Evolutionary conservation across 768 basidiomycete species (phyloP).

Genomic region (Podaxis sp.): DNA sequence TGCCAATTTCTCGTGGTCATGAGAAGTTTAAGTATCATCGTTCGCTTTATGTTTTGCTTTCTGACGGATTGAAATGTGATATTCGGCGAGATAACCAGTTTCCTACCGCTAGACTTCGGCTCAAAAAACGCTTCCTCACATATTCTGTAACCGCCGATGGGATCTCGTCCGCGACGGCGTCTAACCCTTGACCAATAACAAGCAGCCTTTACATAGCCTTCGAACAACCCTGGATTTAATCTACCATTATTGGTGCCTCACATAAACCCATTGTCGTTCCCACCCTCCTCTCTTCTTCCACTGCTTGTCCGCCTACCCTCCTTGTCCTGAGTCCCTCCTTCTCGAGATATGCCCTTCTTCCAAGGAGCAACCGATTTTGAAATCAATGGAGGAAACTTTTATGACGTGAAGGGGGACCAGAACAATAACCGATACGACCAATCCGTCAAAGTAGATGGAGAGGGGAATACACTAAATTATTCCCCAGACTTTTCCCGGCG

Average conservation of each 20-base stretch:
- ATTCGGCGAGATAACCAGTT: too few relatives aligned
- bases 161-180: neutral
- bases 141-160: neutral
- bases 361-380: constrained; percentile 8
- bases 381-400: neutral
- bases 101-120: too few relatives aligned
- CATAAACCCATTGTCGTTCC: neutral
- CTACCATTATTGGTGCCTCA: neutral
- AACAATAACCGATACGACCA: neutral
- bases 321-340: neutral
- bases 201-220: neutral
- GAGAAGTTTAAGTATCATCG: too few relatives aligned
- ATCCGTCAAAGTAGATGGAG: neutral
- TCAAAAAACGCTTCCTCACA: neutral
- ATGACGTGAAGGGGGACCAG: neutral
- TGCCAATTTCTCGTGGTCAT: too few relatives aligned
- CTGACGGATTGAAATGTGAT: too few relatives aligned
- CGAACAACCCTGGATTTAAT: neutral
- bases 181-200: neutral
- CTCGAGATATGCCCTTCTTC: neutral
- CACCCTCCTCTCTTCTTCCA: neutral
- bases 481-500: neutral
- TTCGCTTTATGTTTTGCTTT: too few relatives aligned
- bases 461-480: neutral
- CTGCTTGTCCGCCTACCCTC: neutral